A percentile compares a stretch with the other conserved stretches of the same genome.
Conservation (phyloP, 768 basidiomycete species). For the Arthromyces matolae region DNA sequence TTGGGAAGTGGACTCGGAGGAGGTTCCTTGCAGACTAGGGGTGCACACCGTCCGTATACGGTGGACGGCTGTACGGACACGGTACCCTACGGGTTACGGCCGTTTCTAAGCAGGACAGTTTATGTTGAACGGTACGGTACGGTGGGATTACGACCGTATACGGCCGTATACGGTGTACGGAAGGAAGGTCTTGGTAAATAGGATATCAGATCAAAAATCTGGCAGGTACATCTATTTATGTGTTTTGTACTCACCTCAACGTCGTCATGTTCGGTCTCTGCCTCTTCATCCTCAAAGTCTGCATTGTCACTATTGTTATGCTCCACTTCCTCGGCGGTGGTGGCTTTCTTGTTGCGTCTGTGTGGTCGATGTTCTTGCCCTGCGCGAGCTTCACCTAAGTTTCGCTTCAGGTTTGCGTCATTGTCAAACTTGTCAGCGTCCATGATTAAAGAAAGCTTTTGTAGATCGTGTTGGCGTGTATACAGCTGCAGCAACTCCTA, state of each 20-base stretch:
- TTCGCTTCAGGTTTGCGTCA: not conserved
- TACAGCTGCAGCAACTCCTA: no score
- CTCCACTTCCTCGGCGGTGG: not conserved
- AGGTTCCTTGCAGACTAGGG: no score
- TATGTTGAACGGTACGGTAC: no score
- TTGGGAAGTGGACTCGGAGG: no score
- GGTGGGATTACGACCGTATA: no score
- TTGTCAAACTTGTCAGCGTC: conserved; percentile 1
- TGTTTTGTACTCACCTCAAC: no score
- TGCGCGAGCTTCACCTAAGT: not conserved
- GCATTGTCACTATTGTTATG: not conserved
- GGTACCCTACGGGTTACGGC: not conserved
- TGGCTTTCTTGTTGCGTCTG: not conserved
- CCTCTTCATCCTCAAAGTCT: not conserved
- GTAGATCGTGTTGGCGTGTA: not conserved
- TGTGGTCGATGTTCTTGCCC: not conserved
- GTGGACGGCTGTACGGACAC: not conserved
- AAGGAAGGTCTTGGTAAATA: no score
- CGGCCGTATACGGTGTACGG: no score
- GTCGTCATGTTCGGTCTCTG: not conserved
- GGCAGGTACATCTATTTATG: no score
- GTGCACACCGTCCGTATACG: not conserved
- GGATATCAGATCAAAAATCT: no score
- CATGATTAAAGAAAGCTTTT: not conserved
- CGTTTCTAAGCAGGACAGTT: not conserved